A percentile compares a stretch with the other conserved stretches of the same genome.
Evolutionary conservation across 75 land plant genomes (phyloP).

Genomic region (Larix kaempferi): DNA sequence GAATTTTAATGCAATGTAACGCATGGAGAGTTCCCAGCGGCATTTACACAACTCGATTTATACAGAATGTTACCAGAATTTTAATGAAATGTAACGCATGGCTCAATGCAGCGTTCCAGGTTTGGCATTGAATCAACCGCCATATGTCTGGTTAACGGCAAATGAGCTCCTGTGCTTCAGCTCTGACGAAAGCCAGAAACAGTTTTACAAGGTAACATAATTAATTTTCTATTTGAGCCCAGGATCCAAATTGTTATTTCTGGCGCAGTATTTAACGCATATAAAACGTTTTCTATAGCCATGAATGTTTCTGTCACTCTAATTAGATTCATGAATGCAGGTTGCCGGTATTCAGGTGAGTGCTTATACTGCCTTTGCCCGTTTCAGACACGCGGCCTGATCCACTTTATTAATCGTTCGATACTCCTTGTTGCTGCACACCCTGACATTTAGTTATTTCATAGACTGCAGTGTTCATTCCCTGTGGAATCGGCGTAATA

Average conservation of each 20-base stretch:
- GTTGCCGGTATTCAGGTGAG: constrained; percentile 3
- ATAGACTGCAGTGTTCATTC: neutral
- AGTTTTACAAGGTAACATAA: neutral
- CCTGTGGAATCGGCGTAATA: neutral
- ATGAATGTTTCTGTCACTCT: neutral
- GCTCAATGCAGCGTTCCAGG: neutral
- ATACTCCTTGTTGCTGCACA: too few relatives aligned
- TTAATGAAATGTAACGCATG: neutral
- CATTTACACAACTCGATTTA: too few relatives aligned
- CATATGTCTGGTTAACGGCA: neutral
- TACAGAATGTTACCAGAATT: too few relatives aligned
- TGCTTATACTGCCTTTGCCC: neutral
- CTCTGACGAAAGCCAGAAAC: neutral
- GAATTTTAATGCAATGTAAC: neutral
- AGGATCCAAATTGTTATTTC: neutral
- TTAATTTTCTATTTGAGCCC: neutral
- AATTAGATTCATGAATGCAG: neutral
- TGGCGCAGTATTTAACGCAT: too few relatives aligned
- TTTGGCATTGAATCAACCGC: neutral
- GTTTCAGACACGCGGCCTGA: neutral
- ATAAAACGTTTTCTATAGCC: neutral
- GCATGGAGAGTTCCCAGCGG: neutral
- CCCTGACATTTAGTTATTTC: neutral
- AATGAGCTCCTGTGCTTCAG: neutral
- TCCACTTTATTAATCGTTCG: neutral